Percentiles rank a stretch among this genome's conserved stretches.
phyloP scores from a whole-genome alignment of 108 stramenopile species.

The Nitzschia putrida region DNA sequence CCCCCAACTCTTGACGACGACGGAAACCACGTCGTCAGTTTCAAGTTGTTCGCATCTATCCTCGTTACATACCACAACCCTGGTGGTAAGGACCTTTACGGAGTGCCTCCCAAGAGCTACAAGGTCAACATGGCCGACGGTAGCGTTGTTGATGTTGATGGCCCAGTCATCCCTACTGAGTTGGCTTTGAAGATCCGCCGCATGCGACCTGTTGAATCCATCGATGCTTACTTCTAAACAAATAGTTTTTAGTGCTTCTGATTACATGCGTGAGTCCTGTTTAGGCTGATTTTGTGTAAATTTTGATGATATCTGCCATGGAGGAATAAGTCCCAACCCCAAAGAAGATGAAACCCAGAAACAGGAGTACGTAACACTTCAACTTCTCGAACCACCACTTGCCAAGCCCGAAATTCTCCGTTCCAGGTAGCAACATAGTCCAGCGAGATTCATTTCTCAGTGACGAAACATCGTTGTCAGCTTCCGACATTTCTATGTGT shows the following conservation, averaged over 20 bases:
- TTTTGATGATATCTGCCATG: conserved; percentile 41
- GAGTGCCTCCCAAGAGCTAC: conserved; percentile 74
- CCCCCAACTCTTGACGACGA: conserved; percentile 70
- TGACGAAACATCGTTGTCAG: background rate
- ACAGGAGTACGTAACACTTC: conserved; percentile 38
- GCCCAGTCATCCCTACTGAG: conserved; percentile 60
- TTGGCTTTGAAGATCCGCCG: conserved; percentile 76
- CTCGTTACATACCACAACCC: conserved; percentile 92
- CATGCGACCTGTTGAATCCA: conserved; percentile 61
- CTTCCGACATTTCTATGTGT: conserved; percentile 16
- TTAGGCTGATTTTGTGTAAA: background rate
- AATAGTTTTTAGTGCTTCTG: background rate
- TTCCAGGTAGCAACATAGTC: background rate
- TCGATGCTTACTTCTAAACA: conserved; percentile 82
- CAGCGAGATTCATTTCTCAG: background rate
- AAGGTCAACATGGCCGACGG: conserved; percentile 79
- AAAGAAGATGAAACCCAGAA: conserved; percentile 41
- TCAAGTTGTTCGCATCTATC: conserved; percentile 89
- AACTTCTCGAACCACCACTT: conserved; percentile 36
- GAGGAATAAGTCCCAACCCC: conserved; percentile 42
- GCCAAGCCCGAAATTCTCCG: background rate
- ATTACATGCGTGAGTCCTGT: background rate
- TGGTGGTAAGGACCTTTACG: conserved; percentile 71
- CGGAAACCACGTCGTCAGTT: conserved; percentile 74
- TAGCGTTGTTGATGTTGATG: conserved; percentile 54